phyloP scores from a whole-genome alignment of 2,329 filamentous ascomycete genomes.

The Lasiodiplodia hormozganensis region DNA sequence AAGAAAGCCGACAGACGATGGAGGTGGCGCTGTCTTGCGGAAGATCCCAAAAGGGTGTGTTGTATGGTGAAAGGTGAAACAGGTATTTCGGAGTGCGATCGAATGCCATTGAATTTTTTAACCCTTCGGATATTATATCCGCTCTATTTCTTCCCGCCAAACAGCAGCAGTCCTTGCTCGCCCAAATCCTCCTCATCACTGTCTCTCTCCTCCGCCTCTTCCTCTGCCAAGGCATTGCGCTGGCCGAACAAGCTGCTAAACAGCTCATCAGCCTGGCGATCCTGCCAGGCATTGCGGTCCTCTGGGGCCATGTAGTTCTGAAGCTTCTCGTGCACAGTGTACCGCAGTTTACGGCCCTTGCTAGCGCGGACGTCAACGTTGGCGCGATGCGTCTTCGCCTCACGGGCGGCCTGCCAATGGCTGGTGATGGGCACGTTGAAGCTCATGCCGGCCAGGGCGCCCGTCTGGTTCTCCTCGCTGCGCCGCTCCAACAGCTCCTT shows the following conservation, averaged over 20 bases:
- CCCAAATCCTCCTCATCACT: conserved; percentile 42
- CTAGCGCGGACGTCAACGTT: conserved; percentile 92
- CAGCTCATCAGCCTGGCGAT: conserved; percentile 73
- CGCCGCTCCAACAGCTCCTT: conserved; percentile 94
- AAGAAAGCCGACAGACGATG: no score
- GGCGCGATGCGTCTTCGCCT: conserved; percentile 78
- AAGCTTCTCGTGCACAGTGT: conserved; percentile 94
- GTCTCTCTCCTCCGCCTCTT: conserved; percentile 45
- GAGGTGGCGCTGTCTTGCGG: no score
- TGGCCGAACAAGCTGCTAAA: conserved; percentile 60
- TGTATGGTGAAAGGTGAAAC: no score
- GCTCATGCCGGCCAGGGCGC: conserved; percentile 55
- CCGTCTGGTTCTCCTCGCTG: conserved; percentile 64
- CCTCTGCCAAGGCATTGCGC: conserved; percentile 52
- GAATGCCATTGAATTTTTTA: no score
- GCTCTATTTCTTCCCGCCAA: conserved; percentile 21
- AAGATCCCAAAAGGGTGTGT: no score
- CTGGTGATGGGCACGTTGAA: conserved; percentile 31
- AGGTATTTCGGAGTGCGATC: no score
- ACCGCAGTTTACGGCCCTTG: conserved; percentile 92
- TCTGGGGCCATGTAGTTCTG: conserved; percentile 98
- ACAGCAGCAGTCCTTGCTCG: conserved; percentile 27
- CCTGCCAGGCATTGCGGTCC: conserved; percentile 80
- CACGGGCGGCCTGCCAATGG: conserved; percentile 70
- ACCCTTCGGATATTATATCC: not conserved